These are phyloP conservation scores for Rugosomyces carneus DNA, from an alignment of 1,284 basidiomycete species.

Conservation along the genomic window DNA sequence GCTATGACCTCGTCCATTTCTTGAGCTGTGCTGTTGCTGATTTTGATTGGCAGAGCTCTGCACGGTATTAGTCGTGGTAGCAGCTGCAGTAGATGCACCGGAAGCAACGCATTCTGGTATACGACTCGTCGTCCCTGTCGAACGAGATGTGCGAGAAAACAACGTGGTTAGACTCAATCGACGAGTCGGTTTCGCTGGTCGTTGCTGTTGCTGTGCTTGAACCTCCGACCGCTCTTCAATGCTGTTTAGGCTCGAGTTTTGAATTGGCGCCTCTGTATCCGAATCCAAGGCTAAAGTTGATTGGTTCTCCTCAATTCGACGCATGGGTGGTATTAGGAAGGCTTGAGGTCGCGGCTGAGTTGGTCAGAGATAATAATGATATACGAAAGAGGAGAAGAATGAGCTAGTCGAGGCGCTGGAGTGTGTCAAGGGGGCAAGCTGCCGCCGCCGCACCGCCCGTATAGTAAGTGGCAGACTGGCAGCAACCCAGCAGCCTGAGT, in stretches of 20 bases:
- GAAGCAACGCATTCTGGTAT: neutral
- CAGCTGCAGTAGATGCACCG: neutral
- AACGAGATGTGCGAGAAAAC: slow-evolving; percentile 26
- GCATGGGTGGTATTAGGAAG: too few species aligned
- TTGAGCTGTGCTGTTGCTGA: neutral
- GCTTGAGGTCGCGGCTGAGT: too few species aligned
- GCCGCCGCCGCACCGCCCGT: too few species aligned
- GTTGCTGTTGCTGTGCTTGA: slow-evolving; percentile 4
- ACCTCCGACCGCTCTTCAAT: neutral
- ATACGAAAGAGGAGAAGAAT: too few species aligned
- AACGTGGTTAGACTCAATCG: slow-evolving; percentile 28
- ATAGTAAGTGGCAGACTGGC: too few species aligned
- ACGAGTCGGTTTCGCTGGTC: slow-evolving; percentile 16
- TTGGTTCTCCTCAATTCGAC: neutral
- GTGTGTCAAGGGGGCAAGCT: too few species aligned
- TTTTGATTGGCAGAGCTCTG: neutral
- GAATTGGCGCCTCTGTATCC: neutral
- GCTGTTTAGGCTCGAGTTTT: too few species aligned
- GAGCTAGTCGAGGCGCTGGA: too few species aligned
- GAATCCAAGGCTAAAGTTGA: neutral
- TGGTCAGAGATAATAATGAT: too few species aligned
- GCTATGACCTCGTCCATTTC: neutral
- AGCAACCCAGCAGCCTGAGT: too few species aligned
- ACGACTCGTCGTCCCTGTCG: slow-evolving; percentile 12
- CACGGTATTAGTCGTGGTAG: neutral